Evolutionary conservation across 2,329 filamentous ascomycete genomes (phyloP).

Genomic region (Apiospora saccharicola): DNA sequence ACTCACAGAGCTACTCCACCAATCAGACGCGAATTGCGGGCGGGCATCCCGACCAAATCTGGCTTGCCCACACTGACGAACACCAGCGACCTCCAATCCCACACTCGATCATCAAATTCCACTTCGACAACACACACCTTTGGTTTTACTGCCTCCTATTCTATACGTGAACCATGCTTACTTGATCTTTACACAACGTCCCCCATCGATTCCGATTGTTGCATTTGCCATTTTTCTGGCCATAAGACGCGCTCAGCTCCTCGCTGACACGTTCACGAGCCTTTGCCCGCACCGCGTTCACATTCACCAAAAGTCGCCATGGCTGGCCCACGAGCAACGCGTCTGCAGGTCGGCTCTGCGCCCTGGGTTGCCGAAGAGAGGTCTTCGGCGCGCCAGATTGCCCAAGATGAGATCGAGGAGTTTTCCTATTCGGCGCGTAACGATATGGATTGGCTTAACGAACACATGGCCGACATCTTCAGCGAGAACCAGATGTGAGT

Average conservation of each 20-base stretch:
- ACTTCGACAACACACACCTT: constrained; percentile 11
- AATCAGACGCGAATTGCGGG: constrained; percentile 19
- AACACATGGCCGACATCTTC: constrained; percentile 97
- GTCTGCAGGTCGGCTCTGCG: constrained; percentile 77
- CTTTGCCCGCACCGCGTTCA: constrained; percentile 9
- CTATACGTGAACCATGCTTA: constrained; percentile 2
- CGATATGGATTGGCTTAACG: constrained; percentile 97
- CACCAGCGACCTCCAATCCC: constrained; percentile 12
- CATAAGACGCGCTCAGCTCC: constrained; percentile 19
- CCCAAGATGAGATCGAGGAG: constrained; percentile 86
- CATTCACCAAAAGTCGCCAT: constrained; percentile 34
- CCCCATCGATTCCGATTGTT: neutral
- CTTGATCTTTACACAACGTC: neutral
- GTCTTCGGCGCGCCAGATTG: constrained; percentile 76
- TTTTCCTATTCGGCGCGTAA: constrained; percentile 91
- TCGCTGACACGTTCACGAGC: constrained; percentile 16
- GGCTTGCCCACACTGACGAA: constrained; percentile 21
- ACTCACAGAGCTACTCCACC: constrained; percentile 21
- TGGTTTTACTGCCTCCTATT: constrained; percentile 9
- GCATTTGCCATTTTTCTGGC: constrained; percentile 14
- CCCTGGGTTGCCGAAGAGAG: constrained; percentile 89
- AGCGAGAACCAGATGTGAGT: constrained; percentile 85
- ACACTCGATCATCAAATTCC: constrained; percentile 19
- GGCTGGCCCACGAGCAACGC: constrained; percentile 50
- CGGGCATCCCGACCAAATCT: constrained; percentile 13